Conservation (phyloP, 2,329 filamentous ascomycete genomes). For the Fusarium xylarioides region DNA sequence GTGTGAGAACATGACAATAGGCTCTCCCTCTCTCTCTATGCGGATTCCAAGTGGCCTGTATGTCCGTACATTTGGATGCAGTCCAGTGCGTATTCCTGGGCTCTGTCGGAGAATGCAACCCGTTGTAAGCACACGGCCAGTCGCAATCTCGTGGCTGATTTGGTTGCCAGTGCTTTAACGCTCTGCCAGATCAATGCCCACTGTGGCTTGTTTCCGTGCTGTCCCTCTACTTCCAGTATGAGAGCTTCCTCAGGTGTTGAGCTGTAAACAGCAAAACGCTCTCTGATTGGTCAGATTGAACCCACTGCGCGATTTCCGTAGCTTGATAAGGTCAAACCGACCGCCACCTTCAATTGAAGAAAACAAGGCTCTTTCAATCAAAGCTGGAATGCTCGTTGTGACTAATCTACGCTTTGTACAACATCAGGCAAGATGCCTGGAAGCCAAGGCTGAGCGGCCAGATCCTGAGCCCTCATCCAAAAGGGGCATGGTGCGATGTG, state of each 20-base stretch:
- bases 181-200: neutral
- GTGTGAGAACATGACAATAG: no score
- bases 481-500: neutral
- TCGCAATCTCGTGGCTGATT: neutral
- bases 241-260: neutral
- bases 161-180: neutral
- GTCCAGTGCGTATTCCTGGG: neutral
- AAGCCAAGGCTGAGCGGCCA: neutral
- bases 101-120: neutral
- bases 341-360: no score
- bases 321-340: no score
- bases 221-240: no score
- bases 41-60: neutral
- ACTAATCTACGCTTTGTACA: no score
- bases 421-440: neutral
- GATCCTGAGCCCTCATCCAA: neutral
- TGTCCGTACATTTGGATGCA: neutral
- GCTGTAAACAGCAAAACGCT: no score
- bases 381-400: no score
- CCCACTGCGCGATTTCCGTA: no score
- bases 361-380: no score
- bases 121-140: no score
- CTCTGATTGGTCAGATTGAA: no score
- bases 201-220: no score
- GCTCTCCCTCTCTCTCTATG: rapidly evolving